Base-by-base conservation (phyloP, 495 filamentous ascomycete genomes). In the Penicillium bialowiezense region DNA sequence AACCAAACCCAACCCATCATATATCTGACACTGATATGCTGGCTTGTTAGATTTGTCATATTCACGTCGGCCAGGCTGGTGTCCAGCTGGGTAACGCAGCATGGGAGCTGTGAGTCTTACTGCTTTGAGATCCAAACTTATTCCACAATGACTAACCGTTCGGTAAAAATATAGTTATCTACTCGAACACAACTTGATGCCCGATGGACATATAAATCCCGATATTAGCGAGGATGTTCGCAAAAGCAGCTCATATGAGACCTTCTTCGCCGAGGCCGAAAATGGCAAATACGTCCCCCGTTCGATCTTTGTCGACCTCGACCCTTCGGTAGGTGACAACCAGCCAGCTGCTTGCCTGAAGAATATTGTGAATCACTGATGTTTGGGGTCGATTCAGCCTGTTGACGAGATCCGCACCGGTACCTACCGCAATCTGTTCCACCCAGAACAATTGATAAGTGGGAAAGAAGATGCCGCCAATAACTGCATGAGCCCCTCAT, bases 391-490 rank as follows among this genome's bases (percentile, higher is more conserved):
- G 29, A 32, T 32, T 9, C 54, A 85, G 67, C 90, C 90, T 40
- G 90, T 95, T 65, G 90, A 95, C 59, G 89, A 95, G 73, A 91
- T 95, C 69, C 85, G 90, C 39, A 91, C 86, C 48, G 90, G 90
- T 61, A 56, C 64, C 55, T 92, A 91, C 70, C 86, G 89, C 49
- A 82, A 91, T 60, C 85, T 95, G 32, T 95, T 95, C 77, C 90
- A 93, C 68, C 90, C 90, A 23, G 90, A 95, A 72, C 75, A 86
- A 55, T 68, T 95, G 70, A 89, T 95, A 63, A 91, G 84, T 65
- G 90, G 90, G 53, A 95, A 95, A 72, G 90, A 95, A 69, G 90
- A 95, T 81, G 90, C 90, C 45, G 88, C 90, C 63, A 95, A 95
- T 71, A 95, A 95, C 79, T 95, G 78, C 80, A 66, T 41, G 68